Conservation (phyloP, 2,329 filamentous ascomycete species). For the Nothomitra cinnamomea region DNA sequence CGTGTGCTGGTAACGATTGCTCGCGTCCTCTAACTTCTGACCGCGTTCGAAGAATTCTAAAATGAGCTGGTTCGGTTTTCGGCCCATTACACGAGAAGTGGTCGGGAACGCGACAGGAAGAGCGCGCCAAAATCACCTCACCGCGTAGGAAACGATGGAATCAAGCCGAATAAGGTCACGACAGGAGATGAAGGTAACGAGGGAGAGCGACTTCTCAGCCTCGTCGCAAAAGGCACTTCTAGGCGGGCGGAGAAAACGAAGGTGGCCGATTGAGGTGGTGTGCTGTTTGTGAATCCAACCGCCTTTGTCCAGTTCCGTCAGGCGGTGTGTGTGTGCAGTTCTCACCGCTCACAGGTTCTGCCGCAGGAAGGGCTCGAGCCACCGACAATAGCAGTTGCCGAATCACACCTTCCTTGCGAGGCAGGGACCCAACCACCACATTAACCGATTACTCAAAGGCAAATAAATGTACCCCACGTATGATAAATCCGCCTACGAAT, state of each 20-base stretch:
- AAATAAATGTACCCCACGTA: conserved; percentile 1
- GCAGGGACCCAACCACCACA: not conserved
- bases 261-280: not conserved
- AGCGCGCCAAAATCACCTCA: not conserved
- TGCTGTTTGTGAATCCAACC: not conserved
- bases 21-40: conserved; percentile 70
- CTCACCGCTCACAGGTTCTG: too few relatives aligned
- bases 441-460: not conserved
- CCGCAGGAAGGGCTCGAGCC: too few relatives aligned
- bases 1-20: conserved; percentile 81
- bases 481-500: not conserved
- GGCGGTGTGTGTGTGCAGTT: too few relatives aligned
- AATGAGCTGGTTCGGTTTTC: conserved; percentile 70
- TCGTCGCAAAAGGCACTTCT: not conserved
- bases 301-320: too few relatives aligned
- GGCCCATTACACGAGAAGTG: conserved; percentile 41
- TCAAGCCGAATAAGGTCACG: not conserved
- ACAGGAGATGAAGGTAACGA: not conserved
- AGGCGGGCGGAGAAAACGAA: not conserved
- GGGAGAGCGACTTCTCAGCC: conserved; percentile 1
- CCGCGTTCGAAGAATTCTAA: conserved; percentile 79
- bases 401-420: not conserved
- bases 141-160: not conserved
- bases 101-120: not conserved
- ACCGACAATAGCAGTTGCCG: not conserved